Evolutionary conservation across 306 rosid species (phyloP).

Genomic region (Acmispon strigosus): DNA sequence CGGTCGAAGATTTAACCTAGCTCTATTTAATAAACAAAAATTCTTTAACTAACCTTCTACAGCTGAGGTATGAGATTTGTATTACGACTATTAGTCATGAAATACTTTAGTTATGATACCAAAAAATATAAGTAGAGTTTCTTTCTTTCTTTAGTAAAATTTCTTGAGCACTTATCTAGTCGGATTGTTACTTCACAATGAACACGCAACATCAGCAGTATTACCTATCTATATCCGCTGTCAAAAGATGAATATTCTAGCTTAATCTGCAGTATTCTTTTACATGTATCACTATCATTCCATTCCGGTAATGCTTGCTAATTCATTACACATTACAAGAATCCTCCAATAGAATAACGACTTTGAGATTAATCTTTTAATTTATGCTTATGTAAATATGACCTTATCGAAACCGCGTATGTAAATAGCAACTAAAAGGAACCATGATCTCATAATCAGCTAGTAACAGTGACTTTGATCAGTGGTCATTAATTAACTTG

Average conservation of each 20-base stretch:
- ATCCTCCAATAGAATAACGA: slow-evolving; percentile 12
- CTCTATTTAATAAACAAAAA: no score
- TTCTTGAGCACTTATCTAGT: no score
- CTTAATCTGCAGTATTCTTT: background rate
- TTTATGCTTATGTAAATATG: no score
- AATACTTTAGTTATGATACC: no score
- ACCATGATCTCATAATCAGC: background rate
- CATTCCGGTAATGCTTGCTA: slow-evolving; percentile 25
- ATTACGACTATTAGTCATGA: no score
- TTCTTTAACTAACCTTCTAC: no score
- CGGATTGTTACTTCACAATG: background rate
- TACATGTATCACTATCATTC: background rate
- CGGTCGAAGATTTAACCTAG: no score
- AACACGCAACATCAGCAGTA: slow-evolving; percentile 14
- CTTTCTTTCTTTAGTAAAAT: no score
- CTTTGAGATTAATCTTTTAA: slow-evolving; percentile 3
- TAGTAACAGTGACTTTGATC: background rate
- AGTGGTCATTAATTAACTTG: background rate
- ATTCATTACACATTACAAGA: slow-evolving; percentile 20
- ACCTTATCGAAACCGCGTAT: no score
- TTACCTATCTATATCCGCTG: background rate
- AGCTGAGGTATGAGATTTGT: no score
- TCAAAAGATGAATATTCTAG: background rate
- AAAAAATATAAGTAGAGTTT: no score
- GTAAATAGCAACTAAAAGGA: background rate